Evolutionary conservation across 75 land plant genomes (phyloP), one percentile per base, ranked within the genome.

Genomic region (Picea glauca): DNA sequence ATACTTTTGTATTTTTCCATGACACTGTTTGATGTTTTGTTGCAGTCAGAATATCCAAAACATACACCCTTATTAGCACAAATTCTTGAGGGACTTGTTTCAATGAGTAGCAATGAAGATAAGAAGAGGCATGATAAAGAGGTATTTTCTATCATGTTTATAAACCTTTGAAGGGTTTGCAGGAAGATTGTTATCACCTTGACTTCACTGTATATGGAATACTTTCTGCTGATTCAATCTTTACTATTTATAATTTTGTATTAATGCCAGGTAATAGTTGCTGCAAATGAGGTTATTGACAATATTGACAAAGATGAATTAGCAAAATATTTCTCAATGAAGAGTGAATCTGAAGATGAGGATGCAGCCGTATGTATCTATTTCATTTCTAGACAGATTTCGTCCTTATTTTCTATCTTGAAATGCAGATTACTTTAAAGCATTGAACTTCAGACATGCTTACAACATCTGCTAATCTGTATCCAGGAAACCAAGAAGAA

Each of bases 251-350:
- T 58, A 20, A 15, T 18, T 18, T 20, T 23, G 66, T 23, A 40
- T 50, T 17, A 21, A 30, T 80, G 43, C 58, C 91, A 96, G 99
- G 85, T 96, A 46, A 88, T 96, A 54, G 79, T 78, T 68, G 93
- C 94, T 72, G 99, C 97, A 35, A 82, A 96, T 86, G 98, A 91
- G 78, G 88, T 94, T 0, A 82, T 96, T 78, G 81, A 83, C n/a
- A 87, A 88, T 62, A 80, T 96, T 75, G 93, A 96, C 79, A 92
- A 78, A 76, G 97, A 92, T 60, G 95, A 87, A 32, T 78, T 96
- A 57, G 98, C 98, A 15, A 94, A 91, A 65, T 93, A 85, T 78
- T 86, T 96, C 67, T 83, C 93, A 40, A 72, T 89, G 64, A 92
- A 88, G 78, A 73, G 79, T 81, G 95, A 92, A 79, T 84, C 97